phyloP scores from a whole-genome alignment of 1,284 basidiomycete species.

The Ganoderma multipileum region DNA sequence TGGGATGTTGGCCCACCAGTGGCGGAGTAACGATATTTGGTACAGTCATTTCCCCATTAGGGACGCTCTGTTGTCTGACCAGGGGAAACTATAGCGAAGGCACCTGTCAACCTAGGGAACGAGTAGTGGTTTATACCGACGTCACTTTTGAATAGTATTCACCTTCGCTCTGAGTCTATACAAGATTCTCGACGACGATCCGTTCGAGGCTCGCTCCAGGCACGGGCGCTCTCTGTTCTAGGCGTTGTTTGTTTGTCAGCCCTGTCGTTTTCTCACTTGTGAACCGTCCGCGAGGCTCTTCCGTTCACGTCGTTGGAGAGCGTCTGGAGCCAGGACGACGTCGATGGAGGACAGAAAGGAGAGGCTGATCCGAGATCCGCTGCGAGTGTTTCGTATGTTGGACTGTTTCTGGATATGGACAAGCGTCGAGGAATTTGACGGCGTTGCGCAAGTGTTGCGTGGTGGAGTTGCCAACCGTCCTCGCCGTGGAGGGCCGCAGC shows the following conservation, averaged over 20 bases:
- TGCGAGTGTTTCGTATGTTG: neutral
- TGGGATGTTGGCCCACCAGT: no score
- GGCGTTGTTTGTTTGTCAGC: conserved; percentile 1
- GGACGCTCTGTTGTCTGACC: no score
- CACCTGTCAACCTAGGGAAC: neutral
- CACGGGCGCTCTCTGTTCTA: neutral
- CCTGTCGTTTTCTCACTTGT: neutral
- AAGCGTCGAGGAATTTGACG: neutral
- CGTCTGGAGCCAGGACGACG: neutral
- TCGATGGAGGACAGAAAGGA: neutral
- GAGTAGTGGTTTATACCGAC: neutral
- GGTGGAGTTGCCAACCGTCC: neutral
- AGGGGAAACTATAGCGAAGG: no score
- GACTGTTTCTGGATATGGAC: neutral
- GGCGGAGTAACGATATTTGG: no score
- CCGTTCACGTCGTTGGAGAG: neutral
- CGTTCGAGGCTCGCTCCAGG: conserved; percentile 2
- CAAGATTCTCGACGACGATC: neutral
- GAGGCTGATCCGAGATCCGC: neutral
- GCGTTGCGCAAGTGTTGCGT: neutral
- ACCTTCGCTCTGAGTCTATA: no score
- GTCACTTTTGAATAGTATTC: neutral
- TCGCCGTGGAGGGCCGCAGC: neutral
- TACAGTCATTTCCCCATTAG: no score
- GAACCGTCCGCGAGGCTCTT: no score